Evolutionary conservation across 306 rosid genomes (phyloP).

Genomic region (Alnus rubra): DNA sequence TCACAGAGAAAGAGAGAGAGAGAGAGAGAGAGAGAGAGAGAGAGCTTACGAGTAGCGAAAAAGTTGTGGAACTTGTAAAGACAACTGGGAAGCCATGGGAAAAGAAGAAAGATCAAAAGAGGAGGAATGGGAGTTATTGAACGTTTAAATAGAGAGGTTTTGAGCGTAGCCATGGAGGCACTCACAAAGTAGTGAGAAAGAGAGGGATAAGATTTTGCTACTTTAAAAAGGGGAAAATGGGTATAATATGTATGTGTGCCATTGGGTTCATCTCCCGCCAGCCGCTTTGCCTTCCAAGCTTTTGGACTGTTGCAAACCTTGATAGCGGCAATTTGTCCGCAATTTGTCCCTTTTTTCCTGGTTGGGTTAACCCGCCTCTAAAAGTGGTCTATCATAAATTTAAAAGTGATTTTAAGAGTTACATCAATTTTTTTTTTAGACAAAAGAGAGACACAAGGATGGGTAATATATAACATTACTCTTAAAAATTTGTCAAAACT

Average conservation of each 20-base stretch:
- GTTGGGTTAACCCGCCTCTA: too few species aligned
- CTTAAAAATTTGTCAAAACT: too few species aligned
- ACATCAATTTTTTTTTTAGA: too few species aligned
- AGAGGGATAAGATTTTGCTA: background rate
- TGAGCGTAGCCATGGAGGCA: conserved; percentile 51
- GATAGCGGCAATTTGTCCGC: too few species aligned
- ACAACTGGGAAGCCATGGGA: conserved; percentile 54
- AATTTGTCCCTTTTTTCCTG: too few species aligned
- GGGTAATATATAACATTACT: too few species aligned
- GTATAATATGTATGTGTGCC: background rate
- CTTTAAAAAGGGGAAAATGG: background rate
- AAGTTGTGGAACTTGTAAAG: conserved; percentile 41
- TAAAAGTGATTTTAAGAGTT: too few species aligned
- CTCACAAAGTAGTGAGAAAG: background rate
- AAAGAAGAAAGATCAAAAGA: conserved; percentile 13
- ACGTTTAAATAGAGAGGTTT: conserved; percentile 22
- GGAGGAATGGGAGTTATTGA: background rate
- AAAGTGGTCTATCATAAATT: too few species aligned
- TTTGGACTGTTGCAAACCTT: conserved; percentile 3
- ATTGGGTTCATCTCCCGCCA: conserved; percentile 41
- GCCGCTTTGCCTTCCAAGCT: conserved; percentile 3
- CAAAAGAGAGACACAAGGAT: too few species aligned
- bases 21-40: conserved; percentile 23
- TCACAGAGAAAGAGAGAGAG: too few species aligned
- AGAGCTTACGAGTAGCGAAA: conserved; percentile 46